A percentile compares a stretch with the other conserved stretches of the same genome.
These are phyloP conservation scores for Brassica incana DNA, from an alignment of 345 rosid species.

Conservation along the genomic window DNA sequence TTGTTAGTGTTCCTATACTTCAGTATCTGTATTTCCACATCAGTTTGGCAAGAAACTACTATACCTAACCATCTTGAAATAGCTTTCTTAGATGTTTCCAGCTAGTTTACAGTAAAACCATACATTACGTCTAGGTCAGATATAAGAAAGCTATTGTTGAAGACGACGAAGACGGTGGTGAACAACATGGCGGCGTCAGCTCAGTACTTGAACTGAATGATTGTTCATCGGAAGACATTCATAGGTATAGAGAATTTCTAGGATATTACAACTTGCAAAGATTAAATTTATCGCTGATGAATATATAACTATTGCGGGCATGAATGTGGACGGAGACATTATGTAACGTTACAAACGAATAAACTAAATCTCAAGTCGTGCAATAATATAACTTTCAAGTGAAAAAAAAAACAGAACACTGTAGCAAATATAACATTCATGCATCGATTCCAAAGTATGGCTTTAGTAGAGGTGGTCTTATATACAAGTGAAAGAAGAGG, in stretches of 20 bases:
- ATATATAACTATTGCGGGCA: background rate
- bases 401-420: background rate
- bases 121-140: background rate
- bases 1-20: background rate
- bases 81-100: background rate
- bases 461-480: background rate
- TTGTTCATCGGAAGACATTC: too few species aligned
- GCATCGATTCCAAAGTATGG: slow-evolving; percentile 11
- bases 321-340: too few species aligned
- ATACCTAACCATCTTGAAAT: background rate
- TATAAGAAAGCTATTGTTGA: too few species aligned
- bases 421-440: background rate
- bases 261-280: background rate
- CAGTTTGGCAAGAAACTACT: background rate
- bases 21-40: background rate
- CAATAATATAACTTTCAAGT: background rate
- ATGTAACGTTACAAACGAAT: background rate
- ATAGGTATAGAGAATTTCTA: too few species aligned
- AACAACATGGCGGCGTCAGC: too few species aligned
- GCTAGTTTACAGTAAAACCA: background rate
- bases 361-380: background rate
- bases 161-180: too few species aligned
- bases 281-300: background rate
- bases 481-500: slow-evolving; percentile 3
- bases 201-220: too few species aligned